Evolutionary conservation across 768 basidiomycete species (phyloP), one percentile per base, ranked within the genome.

Genomic region (Rhizopogon salebrosus): DNA sequence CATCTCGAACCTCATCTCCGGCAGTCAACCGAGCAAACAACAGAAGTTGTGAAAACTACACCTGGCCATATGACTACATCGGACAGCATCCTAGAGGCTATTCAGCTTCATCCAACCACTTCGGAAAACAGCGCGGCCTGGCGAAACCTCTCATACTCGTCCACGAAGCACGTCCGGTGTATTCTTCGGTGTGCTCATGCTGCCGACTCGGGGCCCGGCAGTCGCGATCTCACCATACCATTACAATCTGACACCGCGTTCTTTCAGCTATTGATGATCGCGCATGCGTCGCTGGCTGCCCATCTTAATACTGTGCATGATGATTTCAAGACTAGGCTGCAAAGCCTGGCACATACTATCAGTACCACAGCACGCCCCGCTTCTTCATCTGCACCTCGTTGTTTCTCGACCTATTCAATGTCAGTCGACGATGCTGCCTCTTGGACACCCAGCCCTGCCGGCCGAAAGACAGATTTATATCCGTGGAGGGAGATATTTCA

Each of bases 401-500:
- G 18, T 36, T 75, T 75, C 57, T 64, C 65, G 3, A 59, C 70
- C 4, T 64, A 73, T 52, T 72, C 74, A 2, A 41, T 54, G 31
- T 37, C 56, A 1, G 45, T 51, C 20, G 10, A 26, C 27, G 65
- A 68, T 31, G 50, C 50, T 3, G 40, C 24, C 20, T 51, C 73
- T 73, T 11, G 73, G 74, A 6, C 76, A 79, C 63, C 77, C 74
- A 0, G 59, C 58, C 20, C 41, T 16, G 59, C 68, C 57, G 51
- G 68, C 38, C 49, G 64, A 53, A 55, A 70, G 63, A 53, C 69
- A 10, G 94, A 98, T 59, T 69, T 98, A 7, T 92, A 90, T 64
- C 77, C 82, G 5, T 97, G 95, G 95, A 75, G 95, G 22, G 84
- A 92, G 68, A 85, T 97, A 26, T 95, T 98, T 62, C 84, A 85